These are phyloP conservation scores for Trichoderma sp. DNA, from an alignment of 2,329 filamentous ascomycete species.

Conservation along the genomic window DNA sequence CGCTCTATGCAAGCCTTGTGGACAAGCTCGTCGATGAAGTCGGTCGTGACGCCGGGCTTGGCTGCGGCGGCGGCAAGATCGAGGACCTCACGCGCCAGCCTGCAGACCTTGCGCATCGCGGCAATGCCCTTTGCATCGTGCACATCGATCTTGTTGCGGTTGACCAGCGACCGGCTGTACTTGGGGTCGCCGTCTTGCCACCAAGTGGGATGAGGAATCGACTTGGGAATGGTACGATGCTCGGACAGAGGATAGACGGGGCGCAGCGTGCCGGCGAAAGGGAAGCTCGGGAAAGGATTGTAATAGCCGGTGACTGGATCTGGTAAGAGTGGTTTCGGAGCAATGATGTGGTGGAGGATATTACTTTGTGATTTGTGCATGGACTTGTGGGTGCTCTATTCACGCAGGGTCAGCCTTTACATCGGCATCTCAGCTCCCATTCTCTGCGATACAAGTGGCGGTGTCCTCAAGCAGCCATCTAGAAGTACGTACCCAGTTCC, in stretches of 20 bases:
- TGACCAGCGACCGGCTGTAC: constrained; percentile 60
- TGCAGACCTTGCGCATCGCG: constrained; percentile 90
- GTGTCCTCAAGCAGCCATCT: no score
- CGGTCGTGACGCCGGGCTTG: constrained; percentile 91
- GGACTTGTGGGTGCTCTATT: constrained; percentile 74
- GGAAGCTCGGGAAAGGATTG: constrained; percentile 89
- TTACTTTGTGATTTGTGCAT: constrained; percentile 71
- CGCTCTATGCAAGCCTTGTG: constrained; percentile 94
- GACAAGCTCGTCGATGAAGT: constrained; percentile 91
- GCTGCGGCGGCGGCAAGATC: constrained; percentile 84
- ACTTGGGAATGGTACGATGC: constrained; percentile 71
- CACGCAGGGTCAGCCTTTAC: constrained; percentile 26
- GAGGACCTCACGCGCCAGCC: constrained; percentile 83
- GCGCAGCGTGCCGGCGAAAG: constrained; percentile 77
- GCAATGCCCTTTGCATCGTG: constrained; percentile 79
- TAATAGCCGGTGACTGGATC: constrained; percentile 85
- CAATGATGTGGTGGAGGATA: constrained; percentile 71
- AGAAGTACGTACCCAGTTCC: constrained; percentile 78
- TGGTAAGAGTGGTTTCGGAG: constrained; percentile 84
- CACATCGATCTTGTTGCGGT: constrained; percentile 79
- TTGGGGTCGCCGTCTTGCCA: constrained; percentile 76
- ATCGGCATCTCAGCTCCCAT: background rate
- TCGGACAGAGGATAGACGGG: constrained; percentile 85
- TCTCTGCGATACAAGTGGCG: no score
- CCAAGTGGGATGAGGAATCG: constrained; percentile 85